phyloP scores from a whole-genome alignment of 2,329 filamentous ascomycete genomes.

The Escovopsis weberi region DNA sequence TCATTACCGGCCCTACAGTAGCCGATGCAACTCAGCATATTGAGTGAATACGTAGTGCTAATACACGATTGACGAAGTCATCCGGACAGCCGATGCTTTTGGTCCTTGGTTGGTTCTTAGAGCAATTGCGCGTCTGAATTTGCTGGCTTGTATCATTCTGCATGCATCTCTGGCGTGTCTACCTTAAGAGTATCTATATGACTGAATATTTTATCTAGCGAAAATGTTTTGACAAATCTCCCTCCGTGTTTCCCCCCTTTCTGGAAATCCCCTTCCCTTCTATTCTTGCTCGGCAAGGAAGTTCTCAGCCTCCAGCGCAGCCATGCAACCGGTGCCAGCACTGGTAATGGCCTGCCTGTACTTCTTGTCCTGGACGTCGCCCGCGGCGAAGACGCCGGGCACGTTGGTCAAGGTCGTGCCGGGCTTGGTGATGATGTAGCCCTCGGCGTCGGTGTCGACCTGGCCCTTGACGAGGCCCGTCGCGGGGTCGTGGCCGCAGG shows the following conservation, averaged over 20 bases:
- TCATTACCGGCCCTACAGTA: not conserved
- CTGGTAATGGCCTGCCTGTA: constrained; percentile 97
- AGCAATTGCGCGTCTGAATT: too few relatives aligned
- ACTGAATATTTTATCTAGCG: too few relatives aligned
- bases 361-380: constrained; percentile 96
- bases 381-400: constrained; percentile 87
- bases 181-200: not conserved
- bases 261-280: too few relatives aligned
- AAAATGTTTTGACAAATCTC: too few relatives aligned
- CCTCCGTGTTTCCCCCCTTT: too few relatives aligned
- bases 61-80: not conserved
- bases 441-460: constrained; percentile 74
- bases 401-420: constrained; percentile 81
- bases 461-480: constrained; percentile 84
- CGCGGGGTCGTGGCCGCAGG: constrained; percentile 90
- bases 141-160: too few relatives aligned
- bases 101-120: too few relatives aligned
- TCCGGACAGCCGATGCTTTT: too few relatives aligned
- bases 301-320: constrained; percentile 90
- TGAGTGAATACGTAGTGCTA: not conserved
- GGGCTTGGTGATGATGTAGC: constrained; percentile 79
- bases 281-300: constrained; percentile 63
- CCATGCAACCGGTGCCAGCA: constrained; percentile 89
- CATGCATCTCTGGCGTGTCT: too few relatives aligned
- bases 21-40: not conserved